phyloP scores from a whole-genome alignment of 2,329 filamentous ascomycete genomes.

The Sarocladiaceae sp. region DNA sequence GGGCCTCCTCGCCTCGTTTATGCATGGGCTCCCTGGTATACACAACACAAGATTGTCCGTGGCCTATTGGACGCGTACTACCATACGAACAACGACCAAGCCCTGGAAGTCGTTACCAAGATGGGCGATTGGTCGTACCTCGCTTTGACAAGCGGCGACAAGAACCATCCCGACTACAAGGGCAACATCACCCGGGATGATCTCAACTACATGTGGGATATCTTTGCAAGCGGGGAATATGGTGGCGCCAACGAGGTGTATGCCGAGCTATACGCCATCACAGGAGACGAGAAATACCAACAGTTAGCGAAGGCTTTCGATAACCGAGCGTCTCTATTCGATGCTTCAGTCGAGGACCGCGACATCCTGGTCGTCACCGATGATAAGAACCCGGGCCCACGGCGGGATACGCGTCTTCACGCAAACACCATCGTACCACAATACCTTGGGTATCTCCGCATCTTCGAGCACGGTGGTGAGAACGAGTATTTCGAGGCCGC shows the following conservation, averaged over 20 bases:
- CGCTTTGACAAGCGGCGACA: conserved; percentile 25
- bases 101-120: conserved; percentile 20
- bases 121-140: conserved; percentile 28
- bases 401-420: conserved; percentile 21
- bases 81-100: conserved; percentile 25
- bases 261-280: conserved; percentile 24
- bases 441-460: conserved; percentile 23
- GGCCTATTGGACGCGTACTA: conserved; percentile 27
- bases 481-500: conserved; percentile 23
- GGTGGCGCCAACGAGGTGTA: conserved; percentile 26
- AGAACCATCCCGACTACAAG: conserved; percentile 23
- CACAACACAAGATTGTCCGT: conserved; percentile 27
- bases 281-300: conserved; percentile 20
- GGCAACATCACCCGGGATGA: conserved; percentile 24
- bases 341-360: conserved; percentile 19
- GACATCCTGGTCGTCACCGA: conserved; percentile 23
- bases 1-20: conserved; percentile 26
- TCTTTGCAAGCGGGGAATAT: conserved; percentile 26
- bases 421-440: conserved; percentile 26
- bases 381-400: conserved; percentile 22
- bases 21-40: conserved; percentile 28
- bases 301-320: conserved; percentile 25
- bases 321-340: conserved; percentile 25
- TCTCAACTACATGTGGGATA: conserved; percentile 29
- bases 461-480: conserved; percentile 23